Evolutionary conservation across 2,329 filamentous ascomycete genomes (phyloP).

Genomic region (Aspergillus transmontanensis): DNA sequence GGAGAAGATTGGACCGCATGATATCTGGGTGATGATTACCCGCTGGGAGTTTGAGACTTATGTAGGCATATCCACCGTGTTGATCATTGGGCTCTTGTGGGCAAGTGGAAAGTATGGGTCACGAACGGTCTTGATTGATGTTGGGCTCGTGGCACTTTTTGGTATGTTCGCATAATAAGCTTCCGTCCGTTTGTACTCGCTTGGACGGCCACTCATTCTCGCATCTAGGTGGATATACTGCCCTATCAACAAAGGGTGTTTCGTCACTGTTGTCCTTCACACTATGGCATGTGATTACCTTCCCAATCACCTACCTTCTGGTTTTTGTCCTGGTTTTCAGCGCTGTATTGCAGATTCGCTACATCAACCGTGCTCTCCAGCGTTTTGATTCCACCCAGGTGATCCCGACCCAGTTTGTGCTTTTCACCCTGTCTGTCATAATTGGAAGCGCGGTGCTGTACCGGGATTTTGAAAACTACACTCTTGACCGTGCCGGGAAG

Average conservation of each 20-base stretch:
- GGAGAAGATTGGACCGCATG: slow-evolving; percentile 84
- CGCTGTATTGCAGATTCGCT: slow-evolving; percentile 95
- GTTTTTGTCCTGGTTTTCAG: slow-evolving; percentile 76
- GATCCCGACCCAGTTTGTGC: slow-evolving; percentile 95
- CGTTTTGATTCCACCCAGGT: slow-evolving; percentile 97
- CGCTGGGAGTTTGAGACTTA: slow-evolving; percentile 90
- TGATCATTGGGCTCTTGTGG: slow-evolving; percentile 80
- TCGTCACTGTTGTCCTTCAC: slow-evolving; percentile 93
- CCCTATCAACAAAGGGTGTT: slow-evolving; percentile 91
- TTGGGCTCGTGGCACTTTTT: slow-evolving; percentile 90
- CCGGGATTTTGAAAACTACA: slow-evolving; percentile 88
- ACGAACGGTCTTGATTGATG: slow-evolving; percentile 83
- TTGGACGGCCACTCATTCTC: slow-evolving; percentile 19
- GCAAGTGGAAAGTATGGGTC: slow-evolving; percentile 82
- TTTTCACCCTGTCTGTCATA: slow-evolving; percentile 95
- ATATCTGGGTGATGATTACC: slow-evolving; percentile 87
- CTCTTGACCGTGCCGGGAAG: slow-evolving; percentile 71
- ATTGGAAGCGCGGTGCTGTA: slow-evolving; percentile 91
- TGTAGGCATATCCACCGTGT: slow-evolving; percentile 69
- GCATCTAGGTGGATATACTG: slow-evolving; percentile 85
- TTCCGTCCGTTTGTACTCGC: not conserved
- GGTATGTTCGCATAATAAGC: slow-evolving; percentile 56
- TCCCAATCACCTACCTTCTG: slow-evolving; percentile 88
- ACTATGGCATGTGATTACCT: slow-evolving; percentile 84
- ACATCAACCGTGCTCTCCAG: slow-evolving; percentile 87